Evolutionary conservation across 768 basidiomycete genomes (phyloP).

Genomic region (Lenzites betulinus): DNA sequence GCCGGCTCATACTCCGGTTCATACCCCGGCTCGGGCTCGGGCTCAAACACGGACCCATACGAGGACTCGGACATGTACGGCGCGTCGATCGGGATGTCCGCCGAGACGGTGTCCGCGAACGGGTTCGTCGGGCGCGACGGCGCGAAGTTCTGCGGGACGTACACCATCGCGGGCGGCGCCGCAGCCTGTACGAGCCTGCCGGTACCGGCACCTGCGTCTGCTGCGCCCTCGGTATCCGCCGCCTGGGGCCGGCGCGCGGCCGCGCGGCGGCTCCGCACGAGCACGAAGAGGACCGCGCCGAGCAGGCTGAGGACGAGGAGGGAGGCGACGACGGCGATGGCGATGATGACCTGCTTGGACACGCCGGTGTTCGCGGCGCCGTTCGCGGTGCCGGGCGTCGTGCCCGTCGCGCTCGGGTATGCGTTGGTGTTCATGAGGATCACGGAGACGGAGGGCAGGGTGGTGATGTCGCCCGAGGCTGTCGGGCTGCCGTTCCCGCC

Average conservation of each 20-base stretch:
- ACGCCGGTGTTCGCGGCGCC: slow-evolving; percentile 1
- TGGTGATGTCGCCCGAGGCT: not conserved
- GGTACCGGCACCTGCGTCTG: no score
- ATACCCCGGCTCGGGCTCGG: no score
- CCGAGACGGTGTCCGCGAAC: slow-evolving; percentile 10
- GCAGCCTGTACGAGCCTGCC: slow-evolving; percentile 8
- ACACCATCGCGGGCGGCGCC: slow-evolving; percentile 2
- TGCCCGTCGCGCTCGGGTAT: not conserved
- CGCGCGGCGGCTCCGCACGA: slow-evolving; percentile 19
- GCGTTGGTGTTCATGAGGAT: not conserved
- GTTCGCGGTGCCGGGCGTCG: not conserved
- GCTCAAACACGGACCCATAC: no score
- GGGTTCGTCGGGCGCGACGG: slow-evolving; percentile 18
- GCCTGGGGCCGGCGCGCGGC: not conserved
- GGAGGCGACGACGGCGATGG: slow-evolving; percentile 17
- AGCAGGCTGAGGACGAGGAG: slow-evolving; percentile 19
- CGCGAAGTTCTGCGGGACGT: not conserved
- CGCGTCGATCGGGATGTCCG: slow-evolving; percentile 13
- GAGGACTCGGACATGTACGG: no score
- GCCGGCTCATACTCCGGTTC: not conserved
- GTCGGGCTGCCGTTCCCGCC: not conserved
- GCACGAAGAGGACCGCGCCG: slow-evolving; percentile 19
- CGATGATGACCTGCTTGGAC: slow-evolving; percentile 21
- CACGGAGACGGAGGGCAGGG: not conserved
- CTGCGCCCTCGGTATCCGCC: slow-evolving; percentile 8